Evolutionary conservation across 768 basidiomycete species (phyloP).

Genomic region (Termitomyces sp.): DNA sequence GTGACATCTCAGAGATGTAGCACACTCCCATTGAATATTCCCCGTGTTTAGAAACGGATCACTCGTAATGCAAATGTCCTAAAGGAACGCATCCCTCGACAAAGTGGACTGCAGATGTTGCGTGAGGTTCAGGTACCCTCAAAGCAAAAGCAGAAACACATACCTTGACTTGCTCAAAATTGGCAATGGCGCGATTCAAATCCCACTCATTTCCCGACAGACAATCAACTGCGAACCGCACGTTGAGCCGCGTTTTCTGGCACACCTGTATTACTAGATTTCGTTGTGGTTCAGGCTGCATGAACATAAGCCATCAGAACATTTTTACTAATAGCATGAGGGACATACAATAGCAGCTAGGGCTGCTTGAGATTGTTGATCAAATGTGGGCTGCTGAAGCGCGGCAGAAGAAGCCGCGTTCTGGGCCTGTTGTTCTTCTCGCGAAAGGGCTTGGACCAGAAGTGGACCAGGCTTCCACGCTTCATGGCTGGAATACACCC

Average conservation of each 20-base stretch:
- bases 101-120: constrained; percentile 36
- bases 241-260: constrained; percentile 73
- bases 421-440: constrained; percentile 20
- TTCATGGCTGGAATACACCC: constrained; percentile 77
- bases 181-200: constrained; percentile 67
- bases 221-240: constrained; percentile 79
- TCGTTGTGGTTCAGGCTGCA: constrained; percentile 67
- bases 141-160: constrained; percentile 20
- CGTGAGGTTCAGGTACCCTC: constrained; percentile 17
- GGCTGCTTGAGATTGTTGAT: constrained; percentile 50
- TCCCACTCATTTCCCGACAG: constrained; percentile 84
- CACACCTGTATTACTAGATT: constrained; percentile 65
- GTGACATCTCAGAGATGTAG: background rate
- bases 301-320: background rate
- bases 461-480: constrained; percentile 77
- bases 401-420: constrained; percentile 22
- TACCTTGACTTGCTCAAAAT: constrained; percentile 88
- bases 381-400: constrained; percentile 26
- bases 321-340: background rate
- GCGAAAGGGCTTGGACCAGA: constrained; percentile 54
- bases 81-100: constrained; percentile 52
- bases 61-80: constrained; percentile 4
- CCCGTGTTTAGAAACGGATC: background rate
- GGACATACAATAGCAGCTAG: constrained; percentile 54
- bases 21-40: background rate